phyloP scores from a whole-genome alignment of 2,329 filamentous ascomycete genomes.

The Xylaria sp. region DNA sequence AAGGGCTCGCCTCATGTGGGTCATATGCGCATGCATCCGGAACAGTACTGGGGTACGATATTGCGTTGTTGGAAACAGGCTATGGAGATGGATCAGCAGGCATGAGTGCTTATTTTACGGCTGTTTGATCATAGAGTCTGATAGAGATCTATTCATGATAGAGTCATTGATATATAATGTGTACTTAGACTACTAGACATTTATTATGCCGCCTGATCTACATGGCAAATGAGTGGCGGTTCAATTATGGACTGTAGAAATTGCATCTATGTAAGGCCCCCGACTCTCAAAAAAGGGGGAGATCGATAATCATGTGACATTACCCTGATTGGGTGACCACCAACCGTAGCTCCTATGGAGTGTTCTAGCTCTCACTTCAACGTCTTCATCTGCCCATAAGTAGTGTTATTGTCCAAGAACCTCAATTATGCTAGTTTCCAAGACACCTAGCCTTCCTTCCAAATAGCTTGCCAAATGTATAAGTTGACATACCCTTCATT shows the following conservation, averaged over 20 bases:
- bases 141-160: neutral
- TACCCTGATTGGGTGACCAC: too few species aligned
- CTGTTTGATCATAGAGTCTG: neutral
- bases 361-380: too few species aligned
- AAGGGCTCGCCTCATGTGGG: constrained; percentile 69
- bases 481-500: too few species aligned
- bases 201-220: too few species aligned
- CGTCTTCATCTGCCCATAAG: too few species aligned
- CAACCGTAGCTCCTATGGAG: too few species aligned
- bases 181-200: neutral
- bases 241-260: neutral
- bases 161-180: neutral
- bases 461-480: too few species aligned
- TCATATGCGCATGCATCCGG: constrained; percentile 67
- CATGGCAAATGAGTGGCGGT: neutral
- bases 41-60: constrained; percentile 67
- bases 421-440: too few species aligned
- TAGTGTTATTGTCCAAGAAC: too few species aligned
- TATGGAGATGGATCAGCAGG: constrained; percentile 35
- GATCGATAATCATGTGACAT: too few species aligned
- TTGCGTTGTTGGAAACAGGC: constrained; percentile 45
- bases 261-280: neutral
- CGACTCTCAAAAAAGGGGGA: neutral
- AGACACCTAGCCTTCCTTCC: too few species aligned
- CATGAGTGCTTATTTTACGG: constrained; percentile 3